Conservation (phyloP, 2,329 filamentous ascomycete species). For the Orbilia brochopaga region DNA sequence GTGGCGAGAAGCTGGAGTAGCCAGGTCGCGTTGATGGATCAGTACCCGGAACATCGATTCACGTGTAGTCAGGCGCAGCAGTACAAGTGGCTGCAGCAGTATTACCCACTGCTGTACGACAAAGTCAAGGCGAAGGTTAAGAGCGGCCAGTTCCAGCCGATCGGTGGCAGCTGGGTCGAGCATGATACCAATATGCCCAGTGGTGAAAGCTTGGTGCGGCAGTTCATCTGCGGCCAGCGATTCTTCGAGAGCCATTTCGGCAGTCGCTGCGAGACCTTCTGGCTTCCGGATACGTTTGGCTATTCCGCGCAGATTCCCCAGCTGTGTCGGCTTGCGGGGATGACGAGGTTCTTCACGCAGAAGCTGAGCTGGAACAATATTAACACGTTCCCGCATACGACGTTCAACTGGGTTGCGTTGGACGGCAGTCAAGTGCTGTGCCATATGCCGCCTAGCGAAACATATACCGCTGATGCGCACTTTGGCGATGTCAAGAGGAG, state of each 20-base stretch:
- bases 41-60: slow-evolving; percentile 92
- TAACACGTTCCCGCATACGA: slow-evolving; percentile 97
- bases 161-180: slow-evolving; percentile 98
- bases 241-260: slow-evolving; percentile 95
- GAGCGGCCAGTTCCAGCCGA: slow-evolving; percentile 88
- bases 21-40: slow-evolving; percentile 92
- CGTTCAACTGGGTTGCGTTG: slow-evolving; percentile 96
- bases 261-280: slow-evolving; percentile 86
- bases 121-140: slow-evolving; percentile 90
- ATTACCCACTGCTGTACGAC: slow-evolving; percentile 87
- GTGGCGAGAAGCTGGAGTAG: slow-evolving; percentile 95
- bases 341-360: slow-evolving; percentile 96
- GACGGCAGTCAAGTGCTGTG: slow-evolving; percentile 97
- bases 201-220: slow-evolving; percentile 88
- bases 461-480: slow-evolving; percentile 86
- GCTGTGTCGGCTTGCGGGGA: slow-evolving; percentile 88
- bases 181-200: slow-evolving; percentile 98
- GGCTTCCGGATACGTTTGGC: slow-evolving; percentile 97
- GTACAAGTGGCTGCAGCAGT: slow-evolving; percentile 92
- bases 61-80: slow-evolving; percentile 93
- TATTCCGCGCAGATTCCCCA: slow-evolving; percentile 96
- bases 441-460: slow-evolving; percentile 95
- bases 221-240: slow-evolving; percentile 93
- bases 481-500: slow-evolving; percentile 94
- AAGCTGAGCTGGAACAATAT: slow-evolving; percentile 99